Evolutionary conservation across 371 early-diverging fungal genomes (phyloP).

Genomic region (Lichtheimia hyalospora): DNA sequence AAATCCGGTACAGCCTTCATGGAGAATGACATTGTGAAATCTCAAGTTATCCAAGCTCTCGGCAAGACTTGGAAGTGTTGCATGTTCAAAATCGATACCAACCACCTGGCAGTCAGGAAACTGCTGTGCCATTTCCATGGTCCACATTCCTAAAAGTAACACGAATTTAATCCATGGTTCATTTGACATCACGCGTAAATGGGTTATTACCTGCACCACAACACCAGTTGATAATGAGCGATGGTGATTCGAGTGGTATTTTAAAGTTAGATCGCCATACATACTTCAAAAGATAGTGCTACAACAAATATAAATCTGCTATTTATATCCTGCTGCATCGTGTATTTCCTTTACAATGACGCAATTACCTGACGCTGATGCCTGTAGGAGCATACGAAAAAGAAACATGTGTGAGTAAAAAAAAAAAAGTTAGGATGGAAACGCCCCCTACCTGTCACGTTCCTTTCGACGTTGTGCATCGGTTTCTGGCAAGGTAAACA

Average conservation of each 20-base stretch:
- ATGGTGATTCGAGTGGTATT: conserved; percentile 21
- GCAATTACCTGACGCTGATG: conserved; percentile 31
- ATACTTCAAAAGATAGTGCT: conserved; percentile 41
- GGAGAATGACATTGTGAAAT: conserved; percentile 15
- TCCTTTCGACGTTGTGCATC: conserved; percentile 12
- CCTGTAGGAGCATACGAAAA: conserved; percentile 7
- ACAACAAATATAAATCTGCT: not conserved
- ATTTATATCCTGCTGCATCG: not conserved
- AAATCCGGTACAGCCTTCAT: conserved; percentile 22
- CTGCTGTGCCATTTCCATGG: conserved; percentile 36
- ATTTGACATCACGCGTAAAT: not conserved
- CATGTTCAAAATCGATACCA: conserved; percentile 26
- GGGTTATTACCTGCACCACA: conserved; percentile 34
- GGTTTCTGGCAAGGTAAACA: conserved; percentile 7
- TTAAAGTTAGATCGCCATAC: conserved; percentile 25
- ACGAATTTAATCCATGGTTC: not conserved
- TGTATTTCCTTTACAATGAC: not conserved
- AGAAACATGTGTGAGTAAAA: not conserved
- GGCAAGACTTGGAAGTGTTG: conserved; percentile 8
- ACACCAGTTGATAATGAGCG: conserved; percentile 33
- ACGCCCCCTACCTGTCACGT: conserved; percentile 17
- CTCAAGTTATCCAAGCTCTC: conserved; percentile 16
- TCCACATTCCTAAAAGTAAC: conserved; percentile 26
- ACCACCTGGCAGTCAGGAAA: conserved; percentile 32
- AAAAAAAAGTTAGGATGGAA: not conserved